Evolutionary conservation across 2,329 filamentous ascomycete genomes (phyloP).

Genomic region (Ophiostoma ulmi): DNA sequence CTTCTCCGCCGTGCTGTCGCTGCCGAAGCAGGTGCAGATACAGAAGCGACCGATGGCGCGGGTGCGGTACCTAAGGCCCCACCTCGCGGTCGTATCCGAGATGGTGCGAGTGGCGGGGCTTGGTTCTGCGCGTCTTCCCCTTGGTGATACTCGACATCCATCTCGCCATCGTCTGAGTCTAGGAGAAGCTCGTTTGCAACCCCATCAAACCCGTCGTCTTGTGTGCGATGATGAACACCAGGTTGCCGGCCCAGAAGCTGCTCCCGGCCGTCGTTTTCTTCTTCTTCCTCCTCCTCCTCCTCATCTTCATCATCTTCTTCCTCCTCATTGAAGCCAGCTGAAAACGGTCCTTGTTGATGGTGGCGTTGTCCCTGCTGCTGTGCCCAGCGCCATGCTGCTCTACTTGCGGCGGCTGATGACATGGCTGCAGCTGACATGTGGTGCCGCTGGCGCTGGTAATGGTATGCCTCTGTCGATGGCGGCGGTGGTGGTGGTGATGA

Average conservation of each 20-base stretch:
- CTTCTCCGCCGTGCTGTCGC: not conserved
- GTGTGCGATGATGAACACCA: not conserved
- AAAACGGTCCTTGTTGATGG: conserved; percentile 20
- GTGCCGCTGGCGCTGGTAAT: conserved; percentile 10
- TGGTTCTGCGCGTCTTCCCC: conserved; percentile 10
- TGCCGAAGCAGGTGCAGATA: not conserved
- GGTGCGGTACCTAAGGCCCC: not conserved
- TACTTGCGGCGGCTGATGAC: conserved; percentile 20
- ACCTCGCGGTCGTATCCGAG: conserved; percentile 5
- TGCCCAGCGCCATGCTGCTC: conserved; percentile 19
- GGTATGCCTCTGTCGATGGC: conserved; percentile 12
- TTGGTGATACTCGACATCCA: conserved; percentile 25
- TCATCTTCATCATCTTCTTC: conserved; percentile 4
- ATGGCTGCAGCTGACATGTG: conserved; percentile 20
- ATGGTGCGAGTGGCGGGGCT: not conserved
- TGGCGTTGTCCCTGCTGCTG: conserved; percentile 23
- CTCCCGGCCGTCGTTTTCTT: not conserved
- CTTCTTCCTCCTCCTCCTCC: conserved; percentile 17
- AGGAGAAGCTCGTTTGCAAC: conserved; percentile 10
- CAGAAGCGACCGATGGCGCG: not conserved
- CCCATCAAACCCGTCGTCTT: not conserved
- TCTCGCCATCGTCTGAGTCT: conserved; percentile 22
- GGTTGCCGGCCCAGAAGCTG: not conserved
- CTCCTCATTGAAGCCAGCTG: conserved; percentile 27
- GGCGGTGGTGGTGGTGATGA: conserved; percentile 21